phyloP scores from a whole-genome alignment of 495 filamentous ascomycete species.

The Elaphomyces granulatus region DNA sequence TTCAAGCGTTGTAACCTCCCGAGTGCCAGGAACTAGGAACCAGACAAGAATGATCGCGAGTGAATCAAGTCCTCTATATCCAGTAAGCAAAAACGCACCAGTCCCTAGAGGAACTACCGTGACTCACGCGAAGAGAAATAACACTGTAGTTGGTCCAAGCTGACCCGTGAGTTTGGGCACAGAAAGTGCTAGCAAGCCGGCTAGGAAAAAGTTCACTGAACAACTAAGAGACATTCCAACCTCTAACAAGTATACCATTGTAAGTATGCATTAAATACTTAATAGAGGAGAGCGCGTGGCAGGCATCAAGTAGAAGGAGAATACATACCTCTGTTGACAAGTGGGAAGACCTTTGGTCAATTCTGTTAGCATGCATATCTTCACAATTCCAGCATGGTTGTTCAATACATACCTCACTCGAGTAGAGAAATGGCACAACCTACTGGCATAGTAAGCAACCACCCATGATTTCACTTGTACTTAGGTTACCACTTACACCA shows the following conservation, averaged over 20 bases:
- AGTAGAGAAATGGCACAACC: conserved; percentile 12
- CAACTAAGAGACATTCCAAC: conserved; percentile 13
- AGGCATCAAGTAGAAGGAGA: too few relatives aligned
- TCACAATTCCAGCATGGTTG: too few relatives aligned
- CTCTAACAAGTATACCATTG: too few relatives aligned
- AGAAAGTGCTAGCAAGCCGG: conserved; percentile 8
- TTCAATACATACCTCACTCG: conserved; percentile 7
- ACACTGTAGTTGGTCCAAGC: conserved; percentile 4
- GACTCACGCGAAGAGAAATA: conserved; percentile 10
- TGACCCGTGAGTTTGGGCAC: conserved; percentile 8
- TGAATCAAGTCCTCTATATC: conserved; percentile 7
- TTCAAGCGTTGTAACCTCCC: conserved; percentile 6
- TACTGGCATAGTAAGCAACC: background rate
- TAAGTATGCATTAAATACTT: too few relatives aligned
- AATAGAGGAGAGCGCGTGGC: too few relatives aligned
- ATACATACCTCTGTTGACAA: conserved; percentile 7
- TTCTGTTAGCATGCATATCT: too few relatives aligned
- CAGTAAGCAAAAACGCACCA: too few relatives aligned
- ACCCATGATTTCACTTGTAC: too few relatives aligned
- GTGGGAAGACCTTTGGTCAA: conserved; percentile 7
- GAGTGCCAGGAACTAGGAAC: conserved; percentile 13
- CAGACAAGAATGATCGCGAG: conserved; percentile 11
- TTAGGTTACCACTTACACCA: conserved; percentile 2
- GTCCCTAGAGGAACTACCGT: too few relatives aligned
- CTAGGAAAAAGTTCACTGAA: conserved; percentile 7